These are phyloP conservation scores for Eucalyptus cloeziana DNA, from an alignment of 345 rosid species.

Conservation along the genomic window DNA sequence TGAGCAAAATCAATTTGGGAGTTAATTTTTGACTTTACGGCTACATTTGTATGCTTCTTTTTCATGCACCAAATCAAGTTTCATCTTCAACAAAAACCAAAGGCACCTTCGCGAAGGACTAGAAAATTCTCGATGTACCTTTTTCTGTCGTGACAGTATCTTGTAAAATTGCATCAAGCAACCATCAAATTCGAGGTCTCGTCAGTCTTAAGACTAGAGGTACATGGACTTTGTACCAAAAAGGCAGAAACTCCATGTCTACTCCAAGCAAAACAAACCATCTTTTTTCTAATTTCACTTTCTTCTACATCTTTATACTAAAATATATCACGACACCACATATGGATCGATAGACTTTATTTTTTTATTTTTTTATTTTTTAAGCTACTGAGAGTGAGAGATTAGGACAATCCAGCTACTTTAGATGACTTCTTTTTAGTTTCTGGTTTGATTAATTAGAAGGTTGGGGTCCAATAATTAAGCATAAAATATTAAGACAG, in stretches of 20 bases:
- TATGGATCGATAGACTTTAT: not conserved
- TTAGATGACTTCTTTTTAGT: not conserved
- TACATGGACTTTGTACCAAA: not conserved
- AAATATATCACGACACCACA: not conserved
- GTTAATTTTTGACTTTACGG: not conserved
- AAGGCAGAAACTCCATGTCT: not conserved
- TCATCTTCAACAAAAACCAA: not conserved
- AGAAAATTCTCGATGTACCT: not conserved
- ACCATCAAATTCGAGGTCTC: not conserved
- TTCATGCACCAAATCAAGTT: not conserved
- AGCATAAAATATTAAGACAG: not conserved
- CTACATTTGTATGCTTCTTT: not conserved
- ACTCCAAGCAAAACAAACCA: not conserved
- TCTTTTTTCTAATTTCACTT: not conserved
- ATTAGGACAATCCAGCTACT: not conserved
- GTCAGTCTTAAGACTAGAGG: not conserved
- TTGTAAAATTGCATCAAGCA: not conserved
- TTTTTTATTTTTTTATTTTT: too few species aligned
- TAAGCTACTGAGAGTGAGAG: not conserved
- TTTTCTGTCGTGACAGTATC: not conserved
- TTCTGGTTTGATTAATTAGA: not conserved
- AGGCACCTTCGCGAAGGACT: not conserved
- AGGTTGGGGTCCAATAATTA: not conserved
- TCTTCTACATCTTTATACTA: not conserved
- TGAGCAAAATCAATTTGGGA: not conserved